Base-by-base conservation (phyloP, 192 early-diverging fungal species). In the Linnemannia schmuckeri region DNA sequence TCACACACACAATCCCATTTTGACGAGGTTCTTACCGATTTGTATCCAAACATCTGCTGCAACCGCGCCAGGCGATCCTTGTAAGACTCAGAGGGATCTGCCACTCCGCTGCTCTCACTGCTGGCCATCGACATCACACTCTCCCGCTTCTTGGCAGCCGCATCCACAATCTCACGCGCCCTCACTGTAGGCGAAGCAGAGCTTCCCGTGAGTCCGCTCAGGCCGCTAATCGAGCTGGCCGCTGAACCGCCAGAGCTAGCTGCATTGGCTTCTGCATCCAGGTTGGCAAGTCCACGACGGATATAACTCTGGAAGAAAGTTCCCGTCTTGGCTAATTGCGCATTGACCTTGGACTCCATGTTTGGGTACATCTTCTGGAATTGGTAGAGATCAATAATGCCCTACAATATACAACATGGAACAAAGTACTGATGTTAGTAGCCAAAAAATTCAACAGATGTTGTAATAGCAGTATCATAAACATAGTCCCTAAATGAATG, bases 251-350 rank as follows among this genome's bases (percentile, higher is more conserved):
- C 61, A 10, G 75, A 35, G 4, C 79, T 57, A 33, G 79, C 76
- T 8, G 79, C 41, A 22, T 78, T 80, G 24, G 85, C 93, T 47
- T 94, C 92, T 17, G 90, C 88, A 10, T 90, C 94, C 76, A 94
- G 69, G 46, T 93, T 91, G 33, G 88, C 87, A 37, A 96, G 88
- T 10, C 91, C 96, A 41, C 95, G 89, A 71, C 92, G 89, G 42
- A 96, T 97, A 80, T 96, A 97, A 57, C 92, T 92, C 82, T 94
- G 93, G 77, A 96, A 96, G 78, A 93, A 95, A 5, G 88, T 89
- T 24, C 95, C 95, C 12, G 94, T 93, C 57, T 91, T 88, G 40
- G 88, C 85, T 66, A 95, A 80, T 68, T 93, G 89, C 40, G 89
- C 88, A 81, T 93, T 93, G 1, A 97, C 91, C 74, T 92, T 90